Conservation (phyloP, 1,139 yeast genomes). For the Yamadazyma dushanensis region DNA sequence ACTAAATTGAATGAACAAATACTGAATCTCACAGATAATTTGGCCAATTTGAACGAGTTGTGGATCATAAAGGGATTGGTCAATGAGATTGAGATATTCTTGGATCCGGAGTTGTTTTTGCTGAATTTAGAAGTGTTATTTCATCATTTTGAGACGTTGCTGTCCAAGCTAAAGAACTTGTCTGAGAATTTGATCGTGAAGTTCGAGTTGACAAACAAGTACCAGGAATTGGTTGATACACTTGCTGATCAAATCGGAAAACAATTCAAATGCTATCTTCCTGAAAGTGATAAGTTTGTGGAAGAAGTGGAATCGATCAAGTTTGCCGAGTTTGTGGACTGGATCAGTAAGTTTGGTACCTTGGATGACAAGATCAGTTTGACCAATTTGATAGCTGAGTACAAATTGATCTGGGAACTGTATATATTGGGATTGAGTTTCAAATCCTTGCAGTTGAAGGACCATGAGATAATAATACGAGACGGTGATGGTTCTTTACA, state of each 20-base stretch:
- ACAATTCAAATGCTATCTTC: conserved; percentile 20
- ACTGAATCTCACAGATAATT: conserved; percentile 15
- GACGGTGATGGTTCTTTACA: conserved; percentile 7
- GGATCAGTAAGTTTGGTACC: conserved; percentile 13
- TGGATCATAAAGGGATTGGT: conserved; percentile 24
- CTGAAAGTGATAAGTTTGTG: conserved; percentile 22
- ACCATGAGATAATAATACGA: conserved; percentile 4
- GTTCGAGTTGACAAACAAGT: conserved; percentile 13
- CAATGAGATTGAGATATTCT: conserved; percentile 20
- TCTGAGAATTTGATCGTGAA: conserved; percentile 13
- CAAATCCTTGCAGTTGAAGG: conserved; percentile 4
- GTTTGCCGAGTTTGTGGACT: conserved; percentile 15
- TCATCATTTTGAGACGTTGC: conserved; percentile 20
- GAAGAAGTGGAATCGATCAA: conserved; percentile 13
- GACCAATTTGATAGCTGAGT: conserved; percentile 14
- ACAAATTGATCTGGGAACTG: conserved; percentile 21
- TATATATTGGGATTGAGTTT: conserved; percentile 10
- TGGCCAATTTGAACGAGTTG: conserved; percentile 22
- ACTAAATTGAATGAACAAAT: conserved; percentile 23
- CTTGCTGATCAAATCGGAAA: conserved; percentile 9
- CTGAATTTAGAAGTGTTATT: conserved; percentile 18
- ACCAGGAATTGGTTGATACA: conserved; percentile 12
- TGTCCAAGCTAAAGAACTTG: conserved; percentile 10
- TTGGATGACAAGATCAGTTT: conserved; percentile 13
- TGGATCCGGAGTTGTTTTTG: conserved; percentile 15